Base-by-base conservation (phyloP, 2,329 filamentous ascomycete genomes). In the Penicillium sp. region DNA sequence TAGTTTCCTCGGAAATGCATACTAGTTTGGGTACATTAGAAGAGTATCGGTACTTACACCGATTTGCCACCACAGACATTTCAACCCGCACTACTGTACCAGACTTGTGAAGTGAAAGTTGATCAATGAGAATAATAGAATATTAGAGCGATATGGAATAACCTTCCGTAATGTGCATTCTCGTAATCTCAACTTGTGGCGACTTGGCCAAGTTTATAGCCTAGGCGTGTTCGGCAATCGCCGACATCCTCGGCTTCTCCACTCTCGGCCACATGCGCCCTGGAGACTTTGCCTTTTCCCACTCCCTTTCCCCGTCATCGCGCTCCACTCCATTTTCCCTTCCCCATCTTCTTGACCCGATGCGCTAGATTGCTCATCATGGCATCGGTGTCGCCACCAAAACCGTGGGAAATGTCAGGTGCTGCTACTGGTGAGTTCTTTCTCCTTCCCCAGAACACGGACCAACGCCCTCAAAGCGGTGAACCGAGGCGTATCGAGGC, bases 321-420 rank as follows among this genome's bases (percentile, higher is more conserved):
- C 51, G 29, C 54, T 59, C 49, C 51, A 54, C 55, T 59, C 46
- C 49, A 47, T 52, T 49, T 40, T 52, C 31, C n/a, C 27, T 43
- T 46, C 41, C 15, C 44, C 11, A 45, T 53, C 49, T 57, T 46
- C 22, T 49, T 54, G 29, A 50, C 62, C 67, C 61, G 53, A 74
- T 73, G 70, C 65, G 46, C 35, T 55, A 67, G 56, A 52, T 57
- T 64, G 58, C 68, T 56, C 55, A 64, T 65, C 61, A 85, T 85
- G 82, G 81, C 82, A 68, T 78, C 81, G 63, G 79, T 79, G 62
- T 97, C 93, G 75, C 94, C 94, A 71, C 94, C 94, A 53, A 99
- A 99, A 78, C 94, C 94, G 45, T 99, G 94, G 94, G 94, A 99
- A 79, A 85, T 88, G 74, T 83, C 87, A 63, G 89, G 88, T 75